Base-by-base conservation (phyloP, 305 asterid genomes). In the Rubia peregrina region DNA sequence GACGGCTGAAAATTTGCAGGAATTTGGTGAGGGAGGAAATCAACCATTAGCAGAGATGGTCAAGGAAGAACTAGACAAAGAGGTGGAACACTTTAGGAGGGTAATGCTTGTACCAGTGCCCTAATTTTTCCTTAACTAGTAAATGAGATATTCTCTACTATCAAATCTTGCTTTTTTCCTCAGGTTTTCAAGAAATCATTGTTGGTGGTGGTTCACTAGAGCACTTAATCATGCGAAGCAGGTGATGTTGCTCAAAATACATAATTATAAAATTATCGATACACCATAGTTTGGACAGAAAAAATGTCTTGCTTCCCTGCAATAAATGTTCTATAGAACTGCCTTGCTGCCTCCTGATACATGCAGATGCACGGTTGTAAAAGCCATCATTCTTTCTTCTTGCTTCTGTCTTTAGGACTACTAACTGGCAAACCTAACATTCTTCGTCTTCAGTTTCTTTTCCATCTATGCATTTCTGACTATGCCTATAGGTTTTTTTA, bases 61-160 rank as follows among this genome's bases (percentile, higher is more conserved):
- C 57, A 75, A 74, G 59, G 76, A 44, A 55, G 81, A 70, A 36
- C 61, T 87, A 74, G 88, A 74, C 85, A 78, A 80, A 78, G 91
- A 91, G 78, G 55, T 91, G 84, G 84, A 85, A 65, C 82, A 76
- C 72, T 89, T 91, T 72, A 76, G 82, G 79, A 79, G 57, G 94
- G 95, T 88, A 82, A 73, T 48, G 71, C 73, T 10, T 62, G 53
- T 59, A 67, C 57, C 60, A 19, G 7, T 53, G 30, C 38, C 57
- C 22, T 24, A 10, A 67, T 10, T 2, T 62, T 61, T 64, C 3
- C 59, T 61, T 66, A 36, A 24, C 36, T 24, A 38, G 24, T 33
- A 40, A 64, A 17, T 42, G 7, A 13, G 38, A 59, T 66, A n/a
- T 49, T 71, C 61, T 40, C 65, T 21, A 33, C 57, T 17, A 38